Percentiles rank a stretch among this genome's conserved stretches.
phyloP scores from a whole-genome alignment of 2,329 filamentous ascomycete genomes.

The Penicillium sp. region DNA sequence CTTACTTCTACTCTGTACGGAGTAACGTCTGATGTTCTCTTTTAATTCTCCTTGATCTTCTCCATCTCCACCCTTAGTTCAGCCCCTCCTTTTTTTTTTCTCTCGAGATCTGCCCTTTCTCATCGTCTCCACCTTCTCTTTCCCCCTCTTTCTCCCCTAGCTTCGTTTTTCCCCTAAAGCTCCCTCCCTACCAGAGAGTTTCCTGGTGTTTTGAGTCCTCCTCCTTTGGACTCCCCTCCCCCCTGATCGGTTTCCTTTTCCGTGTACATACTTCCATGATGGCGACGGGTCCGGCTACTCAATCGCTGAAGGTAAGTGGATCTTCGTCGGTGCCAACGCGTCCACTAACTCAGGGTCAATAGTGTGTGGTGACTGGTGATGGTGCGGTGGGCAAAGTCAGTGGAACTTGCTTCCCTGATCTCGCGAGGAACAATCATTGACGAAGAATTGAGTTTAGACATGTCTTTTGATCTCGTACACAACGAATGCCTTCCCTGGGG shows the following conservation, averaged over 20 bases:
- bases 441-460: slow-evolving; percentile 72
- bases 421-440: too few species aligned
- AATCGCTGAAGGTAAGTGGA: slow-evolving; percentile 75
- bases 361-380: slow-evolving; percentile 99
- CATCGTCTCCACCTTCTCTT: slow-evolving; percentile 14
- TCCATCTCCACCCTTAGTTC: slow-evolving; percentile 1
- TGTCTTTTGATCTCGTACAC: slow-evolving; percentile 99
- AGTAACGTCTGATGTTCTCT: too few species aligned
- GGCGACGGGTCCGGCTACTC: slow-evolving; percentile 79
- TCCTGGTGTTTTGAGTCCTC: slow-evolving; percentile 4
- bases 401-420: slow-evolving; percentile 10
- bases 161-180: slow-evolving; percentile 19
- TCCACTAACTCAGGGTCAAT: slow-evolving; percentile 34
- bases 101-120: background rate
- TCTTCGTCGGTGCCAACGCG: slow-evolving; percentile 6
- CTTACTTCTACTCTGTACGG: too few species aligned
- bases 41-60: background rate
- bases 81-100: slow-evolving; percentile 10
- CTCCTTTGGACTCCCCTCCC: background rate
- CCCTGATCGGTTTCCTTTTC: slow-evolving; percentile 10
- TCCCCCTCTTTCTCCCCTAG: slow-evolving; percentile 16
- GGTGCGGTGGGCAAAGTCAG: slow-evolving; percentile 97
- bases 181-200: slow-evolving; percentile 4
- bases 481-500: slow-evolving; percentile 98
- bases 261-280: slow-evolving; percentile 36